These are phyloP conservation scores for Citrus sp. DNA, from an alignment of 345 rosid species.

Conservation along the genomic window DNA sequence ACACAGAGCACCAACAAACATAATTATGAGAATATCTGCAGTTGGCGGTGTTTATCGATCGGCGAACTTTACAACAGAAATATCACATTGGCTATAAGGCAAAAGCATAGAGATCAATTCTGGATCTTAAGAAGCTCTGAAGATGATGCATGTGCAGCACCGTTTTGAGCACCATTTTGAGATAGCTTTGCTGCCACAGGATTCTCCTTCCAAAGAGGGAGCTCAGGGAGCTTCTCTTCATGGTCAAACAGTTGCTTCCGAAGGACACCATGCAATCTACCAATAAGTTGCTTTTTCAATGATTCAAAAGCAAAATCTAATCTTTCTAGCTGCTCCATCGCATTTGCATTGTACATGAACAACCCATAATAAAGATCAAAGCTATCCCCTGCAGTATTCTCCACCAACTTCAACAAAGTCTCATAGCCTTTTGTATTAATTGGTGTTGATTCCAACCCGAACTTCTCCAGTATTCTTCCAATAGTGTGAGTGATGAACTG, in stretches of 20 bases:
- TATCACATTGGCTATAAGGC: background rate
- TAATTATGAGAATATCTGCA: background rate
- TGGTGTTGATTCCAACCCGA: slow-evolving; percentile 56
- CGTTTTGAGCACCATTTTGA: slow-evolving; percentile 23
- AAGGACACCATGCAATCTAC: slow-evolving; percentile 52
- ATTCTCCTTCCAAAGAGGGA: slow-evolving; percentile 23
- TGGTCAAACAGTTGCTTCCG: slow-evolving; percentile 53
- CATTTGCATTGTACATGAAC: slow-evolving; percentile 75
- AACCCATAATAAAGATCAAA: slow-evolving; percentile 79
- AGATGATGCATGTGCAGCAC: slow-evolving; percentile 17
- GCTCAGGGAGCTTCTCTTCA: slow-evolving; percentile 16
- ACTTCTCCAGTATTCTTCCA: slow-evolving; percentile 72
- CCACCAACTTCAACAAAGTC: slow-evolving; percentile 73
- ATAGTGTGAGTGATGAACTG: slow-evolving; percentile 83
- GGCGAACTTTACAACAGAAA: background rate
- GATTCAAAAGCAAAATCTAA: slow-evolving; percentile 64
- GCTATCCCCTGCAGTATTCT: slow-evolving; percentile 77
- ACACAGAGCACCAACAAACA: background rate
- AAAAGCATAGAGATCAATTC: slow-evolving; percentile 12
- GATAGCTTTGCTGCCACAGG: slow-evolving; percentile 16
- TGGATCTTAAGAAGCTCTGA: slow-evolving; percentile 5
- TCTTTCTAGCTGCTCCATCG: slow-evolving; percentile 81
- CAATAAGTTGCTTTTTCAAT: slow-evolving; percentile 70
- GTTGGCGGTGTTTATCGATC: background rate
- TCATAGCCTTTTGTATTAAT: slow-evolving; percentile 70